Conservation (phyloP, 2,329 filamentous ascomycete genomes). For the Pseudocercospora fijiensis region DNA sequence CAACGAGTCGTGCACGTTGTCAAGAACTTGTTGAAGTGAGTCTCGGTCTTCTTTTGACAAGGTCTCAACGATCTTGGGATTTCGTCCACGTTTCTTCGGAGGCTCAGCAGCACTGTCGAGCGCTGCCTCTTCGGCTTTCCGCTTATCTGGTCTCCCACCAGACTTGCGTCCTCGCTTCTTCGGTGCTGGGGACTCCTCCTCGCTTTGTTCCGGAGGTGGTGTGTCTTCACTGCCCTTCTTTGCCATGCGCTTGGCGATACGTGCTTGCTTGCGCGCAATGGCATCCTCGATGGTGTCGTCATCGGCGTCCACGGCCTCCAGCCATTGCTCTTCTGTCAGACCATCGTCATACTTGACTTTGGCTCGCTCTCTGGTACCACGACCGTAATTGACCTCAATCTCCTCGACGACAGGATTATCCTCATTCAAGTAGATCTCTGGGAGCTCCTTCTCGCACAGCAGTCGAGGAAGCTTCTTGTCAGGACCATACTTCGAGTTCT, state of each 20-base stretch:
- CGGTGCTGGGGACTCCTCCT: conserved; percentile 64
- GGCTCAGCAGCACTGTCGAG: conserved; percentile 70
- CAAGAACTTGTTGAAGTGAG: conserved; percentile 76
- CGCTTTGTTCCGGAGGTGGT: conserved; percentile 76
- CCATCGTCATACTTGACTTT: conserved; percentile 95
- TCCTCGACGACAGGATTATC: conserved; percentile 79
- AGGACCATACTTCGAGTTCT: conserved; percentile 69
- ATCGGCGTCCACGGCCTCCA: conserved; percentile 95
- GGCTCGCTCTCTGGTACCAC: conserved; percentile 91
- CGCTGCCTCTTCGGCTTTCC: conserved; percentile 73
- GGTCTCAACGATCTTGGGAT: conserved; percentile 65
- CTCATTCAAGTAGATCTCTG: conserved; percentile 89
- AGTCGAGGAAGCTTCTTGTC: conserved; percentile 71
- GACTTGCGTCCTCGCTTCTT: conserved; percentile 84
- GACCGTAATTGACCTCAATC: conserved; percentile 73
- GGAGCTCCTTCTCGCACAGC: conserved; percentile 82
- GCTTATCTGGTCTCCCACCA: conserved; percentile 66
- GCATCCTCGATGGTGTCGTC: conserved; percentile 93
- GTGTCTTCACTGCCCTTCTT: conserved; percentile 74
- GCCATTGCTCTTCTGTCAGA: conserved; percentile 97
- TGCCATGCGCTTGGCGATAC: conserved; percentile 72
- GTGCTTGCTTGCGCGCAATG: conserved; percentile 82
- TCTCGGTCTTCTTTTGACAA: conserved; percentile 69
- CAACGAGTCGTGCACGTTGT: conserved; percentile 72
- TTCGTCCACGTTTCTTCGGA: conserved; percentile 71